A percentile compares a stretch with the other conserved stretches of the same genome.
These are phyloP conservation scores for Yamadazyma sp. DNA, from an alignment of 805 yeast species.

Conservation along the genomic window DNA sequence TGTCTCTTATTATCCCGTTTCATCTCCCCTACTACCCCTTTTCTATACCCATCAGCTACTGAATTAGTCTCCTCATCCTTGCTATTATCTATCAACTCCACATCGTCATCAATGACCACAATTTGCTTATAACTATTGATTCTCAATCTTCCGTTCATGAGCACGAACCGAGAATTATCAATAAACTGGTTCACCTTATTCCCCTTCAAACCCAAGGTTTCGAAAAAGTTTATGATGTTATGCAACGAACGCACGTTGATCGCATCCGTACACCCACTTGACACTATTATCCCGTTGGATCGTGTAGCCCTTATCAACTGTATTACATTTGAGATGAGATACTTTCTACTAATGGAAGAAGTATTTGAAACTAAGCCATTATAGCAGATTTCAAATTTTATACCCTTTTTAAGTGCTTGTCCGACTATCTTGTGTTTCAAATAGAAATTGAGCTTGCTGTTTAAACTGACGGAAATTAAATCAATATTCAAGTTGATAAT, in stretches of 20 bases:
- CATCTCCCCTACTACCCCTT: constrained; percentile 11
- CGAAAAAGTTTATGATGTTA: constrained; percentile 66
- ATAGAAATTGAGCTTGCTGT: constrained; percentile 66
- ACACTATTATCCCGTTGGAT: constrained; percentile 71
- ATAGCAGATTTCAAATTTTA: constrained; percentile 78
- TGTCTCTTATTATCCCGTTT: constrained; percentile 17
- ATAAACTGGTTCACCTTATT: constrained; percentile 60
- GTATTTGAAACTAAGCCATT: constrained; percentile 47
- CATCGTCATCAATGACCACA: constrained; percentile 46
- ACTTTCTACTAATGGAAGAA: constrained; percentile 44
- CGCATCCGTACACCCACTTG: constrained; percentile 68
- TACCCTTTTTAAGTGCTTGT: constrained; percentile 79
- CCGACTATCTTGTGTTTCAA: constrained; percentile 83
- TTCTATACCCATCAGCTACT: constrained; percentile 15
- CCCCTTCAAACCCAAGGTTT: constrained; percentile 68
- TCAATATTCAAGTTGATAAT: constrained; percentile 79
- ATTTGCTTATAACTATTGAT: constrained; percentile 77
- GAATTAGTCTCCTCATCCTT: constrained; percentile 23
- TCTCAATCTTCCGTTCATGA: constrained; percentile 74
- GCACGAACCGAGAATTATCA: constrained; percentile 59
- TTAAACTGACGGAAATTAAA: constrained; percentile 69
- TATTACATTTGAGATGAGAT: constrained; percentile 68
- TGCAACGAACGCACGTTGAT: constrained; percentile 61
- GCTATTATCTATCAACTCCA: constrained; percentile 15
- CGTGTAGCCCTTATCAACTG: constrained; percentile 81